Evolutionary conservation across 306 rosid genomes (phyloP).

Genomic region (Castanopsis chinensis): DNA sequence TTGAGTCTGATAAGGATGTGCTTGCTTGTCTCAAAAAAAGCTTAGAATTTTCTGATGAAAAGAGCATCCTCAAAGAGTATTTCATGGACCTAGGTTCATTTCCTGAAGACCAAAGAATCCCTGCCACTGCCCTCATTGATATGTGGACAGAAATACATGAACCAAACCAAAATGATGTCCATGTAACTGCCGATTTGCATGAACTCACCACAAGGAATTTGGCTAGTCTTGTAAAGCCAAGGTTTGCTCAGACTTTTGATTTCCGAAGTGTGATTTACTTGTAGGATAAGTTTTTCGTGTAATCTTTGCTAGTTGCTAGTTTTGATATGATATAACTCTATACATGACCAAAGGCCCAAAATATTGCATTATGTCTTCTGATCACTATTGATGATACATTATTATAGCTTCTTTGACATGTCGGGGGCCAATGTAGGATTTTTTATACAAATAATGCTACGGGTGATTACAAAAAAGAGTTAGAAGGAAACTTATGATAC

Average conservation of each 20-base stretch:
- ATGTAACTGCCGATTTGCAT: slow-evolving; percentile 1
- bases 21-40: slow-evolving; percentile 21
- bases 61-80: slow-evolving; percentile 20
- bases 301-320: too few relatives aligned
- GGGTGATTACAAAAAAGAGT: too few relatives aligned
- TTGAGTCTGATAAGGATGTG: slow-evolving; percentile 14
- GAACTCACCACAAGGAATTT: slow-evolving; percentile 13
- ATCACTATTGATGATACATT: too few relatives aligned
- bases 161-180: slow-evolving; percentile 8
- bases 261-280: too few relatives aligned
- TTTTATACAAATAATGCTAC: too few relatives aligned
- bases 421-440: too few relatives aligned
- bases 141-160: slow-evolving; percentile 23
- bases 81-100: slow-evolving; percentile 43
- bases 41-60: slow-evolving; percentile 24
- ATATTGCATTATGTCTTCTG: too few relatives aligned
- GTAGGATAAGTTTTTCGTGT: too few relatives aligned
- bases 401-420: too few relatives aligned
- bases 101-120: slow-evolving; percentile 35
- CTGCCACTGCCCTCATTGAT: slow-evolving; percentile 34
- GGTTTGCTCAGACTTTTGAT: slow-evolving; percentile 21
- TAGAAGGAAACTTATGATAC: too few relatives aligned
- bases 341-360: too few relatives aligned
- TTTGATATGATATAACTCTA: too few relatives aligned
- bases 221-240: slow-evolving; percentile 20